phyloP scores from a whole-genome alignment of 768 basidiomycete species.

The Ramaria sp. region DNA sequence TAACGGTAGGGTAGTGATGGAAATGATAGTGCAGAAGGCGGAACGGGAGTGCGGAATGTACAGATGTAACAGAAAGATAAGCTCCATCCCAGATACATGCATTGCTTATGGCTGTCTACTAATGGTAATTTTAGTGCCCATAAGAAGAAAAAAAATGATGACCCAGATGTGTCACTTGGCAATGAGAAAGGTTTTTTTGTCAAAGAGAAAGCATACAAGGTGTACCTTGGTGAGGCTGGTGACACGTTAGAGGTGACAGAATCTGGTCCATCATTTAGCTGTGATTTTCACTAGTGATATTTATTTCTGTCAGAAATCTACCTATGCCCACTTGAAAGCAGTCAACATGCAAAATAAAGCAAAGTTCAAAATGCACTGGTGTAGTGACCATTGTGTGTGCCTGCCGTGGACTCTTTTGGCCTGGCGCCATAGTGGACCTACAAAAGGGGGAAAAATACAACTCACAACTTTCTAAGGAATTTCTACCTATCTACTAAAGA shows the following conservation, averaged over 20 bases:
- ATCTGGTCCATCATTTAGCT: neutral
- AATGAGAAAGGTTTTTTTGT: conserved; percentile 13
- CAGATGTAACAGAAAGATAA: too few species aligned
- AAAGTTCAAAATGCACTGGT: conserved; percentile 18
- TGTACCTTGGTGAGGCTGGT: conserved; percentile 10
- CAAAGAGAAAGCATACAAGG: conserved; percentile 8
- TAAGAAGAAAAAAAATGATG: conserved; percentile 15
- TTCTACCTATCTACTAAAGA: too few species aligned
- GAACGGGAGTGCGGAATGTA: too few species aligned
- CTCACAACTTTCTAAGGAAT: too few species aligned
- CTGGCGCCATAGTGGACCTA: conserved; percentile 4
- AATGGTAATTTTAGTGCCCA: conserved; percentile 17
- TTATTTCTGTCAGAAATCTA: conserved; percentile 20
- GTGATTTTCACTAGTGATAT: neutral
- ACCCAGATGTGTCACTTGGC: conserved; percentile 14
- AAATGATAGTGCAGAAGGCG: too few species aligned
- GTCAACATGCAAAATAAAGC: conserved; percentile 17
- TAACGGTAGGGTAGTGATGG: too few species aligned
- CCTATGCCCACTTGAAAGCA: conserved; percentile 15
- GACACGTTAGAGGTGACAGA: conserved; percentile 10
- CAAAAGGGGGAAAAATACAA: neutral
- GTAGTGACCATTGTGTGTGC: conserved; percentile 14
- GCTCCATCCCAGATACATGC: conserved; percentile 15
- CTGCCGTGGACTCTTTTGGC: conserved; percentile 12
- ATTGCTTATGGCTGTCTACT: conserved; percentile 10